Conservation (phyloP, 768 basidiomycete species). For the Ramaria rubella region DNA sequence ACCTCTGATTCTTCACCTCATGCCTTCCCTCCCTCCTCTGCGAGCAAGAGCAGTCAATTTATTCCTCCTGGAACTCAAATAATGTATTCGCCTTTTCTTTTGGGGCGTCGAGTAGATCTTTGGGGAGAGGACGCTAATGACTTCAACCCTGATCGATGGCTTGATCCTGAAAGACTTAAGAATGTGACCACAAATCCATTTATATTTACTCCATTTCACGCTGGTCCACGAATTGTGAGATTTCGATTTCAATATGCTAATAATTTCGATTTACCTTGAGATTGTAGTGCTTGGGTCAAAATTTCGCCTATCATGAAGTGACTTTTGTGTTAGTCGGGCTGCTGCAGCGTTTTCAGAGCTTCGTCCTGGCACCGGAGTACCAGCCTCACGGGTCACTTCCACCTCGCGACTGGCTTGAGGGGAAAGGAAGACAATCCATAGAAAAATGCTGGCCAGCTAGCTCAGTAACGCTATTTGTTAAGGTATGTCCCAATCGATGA, state of each 20-base stretch:
- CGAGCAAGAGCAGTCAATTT: too few relatives aligned
- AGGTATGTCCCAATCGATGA: too few relatives aligned
- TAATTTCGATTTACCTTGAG: background rate
- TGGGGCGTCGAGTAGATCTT: slow-evolving; percentile 56
- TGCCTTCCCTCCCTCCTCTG: too few relatives aligned
- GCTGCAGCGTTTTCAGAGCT: slow-evolving; percentile 55
- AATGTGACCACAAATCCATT: slow-evolving; percentile 51
- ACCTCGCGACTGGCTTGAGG: slow-evolving; percentile 47
- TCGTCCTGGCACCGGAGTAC: slow-evolving; percentile 52
- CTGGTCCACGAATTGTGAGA: slow-evolving; percentile 50
- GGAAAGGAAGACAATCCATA: slow-evolving; percentile 36
- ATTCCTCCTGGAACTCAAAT: slow-evolving; percentile 55
- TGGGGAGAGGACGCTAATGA: slow-evolving; percentile 74
- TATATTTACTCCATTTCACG: slow-evolving; percentile 71
- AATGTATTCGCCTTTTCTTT: slow-evolving; percentile 54
- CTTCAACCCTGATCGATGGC: slow-evolving; percentile 79
- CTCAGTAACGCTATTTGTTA: slow-evolving; percentile 59
- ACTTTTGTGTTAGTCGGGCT: slow-evolving; percentile 66
- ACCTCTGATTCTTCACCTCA: too few relatives aligned
- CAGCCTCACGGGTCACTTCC: slow-evolving; percentile 60
- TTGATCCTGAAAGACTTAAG: slow-evolving; percentile 47
- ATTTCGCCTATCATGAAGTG: slow-evolving; percentile 71
- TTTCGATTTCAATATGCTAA: slow-evolving; percentile 12
- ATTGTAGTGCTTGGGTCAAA: slow-evolving; percentile 60
- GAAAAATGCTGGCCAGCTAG: slow-evolving; percentile 60